Evolutionary conservation across 2,329 filamentous ascomycete species (phyloP).

Genomic region (Claviceps fusiformis): DNA sequence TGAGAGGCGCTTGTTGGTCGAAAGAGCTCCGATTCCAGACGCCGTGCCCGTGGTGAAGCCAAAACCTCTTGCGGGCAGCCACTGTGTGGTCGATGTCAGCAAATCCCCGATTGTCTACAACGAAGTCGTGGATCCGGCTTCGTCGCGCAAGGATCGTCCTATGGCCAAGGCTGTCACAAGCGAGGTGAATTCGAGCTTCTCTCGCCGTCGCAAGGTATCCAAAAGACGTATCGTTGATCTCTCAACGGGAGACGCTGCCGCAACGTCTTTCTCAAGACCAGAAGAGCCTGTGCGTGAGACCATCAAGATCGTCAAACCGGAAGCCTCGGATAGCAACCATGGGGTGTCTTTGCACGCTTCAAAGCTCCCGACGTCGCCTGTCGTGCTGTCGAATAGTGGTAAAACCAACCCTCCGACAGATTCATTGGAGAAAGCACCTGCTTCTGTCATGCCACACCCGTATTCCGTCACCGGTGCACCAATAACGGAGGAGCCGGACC

Average conservation of each 20-base stretch:
- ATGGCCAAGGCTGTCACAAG: constrained; percentile 38
- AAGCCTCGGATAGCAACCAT: constrained; percentile 24
- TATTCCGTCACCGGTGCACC: background rate
- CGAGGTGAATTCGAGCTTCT: constrained; percentile 44
- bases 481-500: constrained; percentile 11
- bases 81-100: constrained; percentile 51
- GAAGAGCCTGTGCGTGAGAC: constrained; percentile 14
- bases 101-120: constrained; percentile 50
- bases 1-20: constrained; percentile 72
- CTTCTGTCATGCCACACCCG: background rate
- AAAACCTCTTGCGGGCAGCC: constrained; percentile 41
- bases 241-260: constrained; percentile 34
- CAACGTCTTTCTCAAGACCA: constrained; percentile 13
- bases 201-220: constrained; percentile 44
- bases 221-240: constrained; percentile 54
- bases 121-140: constrained; percentile 31
- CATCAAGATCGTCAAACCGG: constrained; percentile 8
- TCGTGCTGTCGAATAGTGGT: constrained; percentile 20
- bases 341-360: constrained; percentile 30
- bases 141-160: constrained; percentile 47
- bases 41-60: constrained; percentile 68
- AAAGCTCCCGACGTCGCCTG: constrained; percentile 18
- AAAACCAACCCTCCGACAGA: constrained; percentile 10
- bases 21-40: constrained; percentile 63
- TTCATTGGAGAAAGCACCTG: background rate